Base-by-base conservation (phyloP, 2,329 filamentous ascomycete genomes). In the Colletotrichum eleusines region DNA sequence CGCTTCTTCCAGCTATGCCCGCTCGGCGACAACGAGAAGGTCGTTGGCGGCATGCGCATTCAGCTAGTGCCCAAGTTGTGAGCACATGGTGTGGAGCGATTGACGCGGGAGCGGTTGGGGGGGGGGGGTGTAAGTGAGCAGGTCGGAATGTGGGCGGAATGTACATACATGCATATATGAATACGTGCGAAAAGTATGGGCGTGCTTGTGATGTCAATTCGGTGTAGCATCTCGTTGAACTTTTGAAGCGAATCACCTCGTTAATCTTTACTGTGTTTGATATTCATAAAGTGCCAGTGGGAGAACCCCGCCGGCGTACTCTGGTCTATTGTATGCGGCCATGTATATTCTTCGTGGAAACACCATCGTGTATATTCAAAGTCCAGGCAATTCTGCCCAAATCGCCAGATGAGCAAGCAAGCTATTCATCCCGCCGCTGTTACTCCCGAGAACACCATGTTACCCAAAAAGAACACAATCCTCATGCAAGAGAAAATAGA, bases 1-100 rank as follows among this genome's bases (percentile, higher is more conserved):
- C 84, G 90, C 67, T 93, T 92, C 83, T 93, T 93, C 81, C 90
- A 92, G 77, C 79, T 92, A 12, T 89, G 88, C 73, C 89, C 89
- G 11, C 81, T 91, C 64, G 84, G 81, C 1, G 86, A 88, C 72
- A 87, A 84, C 69, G 85, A 87, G 61, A 89, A 88, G 81, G 82
- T 85, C 3, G 83, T 89, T 33, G 86, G 85, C 2, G 87, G 87
- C 1, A 86, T 87, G 68, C 77, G 81, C 63, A 83, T 89, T 66
- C 86, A 86, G 14, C 73, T 89, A 72, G 81, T 88, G 66, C 86
- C 87, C 1, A 88, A 88, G 80, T 73, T 88, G 78, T 88, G 80
- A 76, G 28, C 11, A 9, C 51, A n/a, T 16, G 6, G 16, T 9
- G 16, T 31, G 7, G 7, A 31, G 9, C 11, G 50, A 20, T 12